phyloP scores from a whole-genome alignment of 75 land plant genomes.

The Pinus tabuliformis region DNA sequence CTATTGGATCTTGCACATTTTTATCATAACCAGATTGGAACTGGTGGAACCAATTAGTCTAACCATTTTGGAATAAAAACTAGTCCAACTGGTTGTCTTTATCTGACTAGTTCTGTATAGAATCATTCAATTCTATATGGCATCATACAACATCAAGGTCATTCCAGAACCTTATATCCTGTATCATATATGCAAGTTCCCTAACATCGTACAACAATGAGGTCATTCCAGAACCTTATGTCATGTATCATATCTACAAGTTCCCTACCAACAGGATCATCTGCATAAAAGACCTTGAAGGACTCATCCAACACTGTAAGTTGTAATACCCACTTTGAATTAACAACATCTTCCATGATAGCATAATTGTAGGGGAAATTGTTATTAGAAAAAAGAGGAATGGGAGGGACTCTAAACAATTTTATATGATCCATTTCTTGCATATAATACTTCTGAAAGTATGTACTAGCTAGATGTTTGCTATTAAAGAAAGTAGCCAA shows the following conservation, averaged over 20 bases:
- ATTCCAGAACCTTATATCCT: no score
- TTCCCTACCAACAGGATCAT: conserved; percentile 63
- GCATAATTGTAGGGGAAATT: conserved; percentile 19
- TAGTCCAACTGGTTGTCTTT: no score
- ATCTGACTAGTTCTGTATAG: no score
- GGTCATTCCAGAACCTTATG: conserved; percentile 67
- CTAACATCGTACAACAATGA: conserved; percentile 48
- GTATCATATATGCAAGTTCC: no score
- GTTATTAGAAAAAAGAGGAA: conserved; percentile 21
- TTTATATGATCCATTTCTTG: conserved; percentile 37
- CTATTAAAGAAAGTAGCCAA: conserved; percentile 51
- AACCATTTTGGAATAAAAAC: no score
- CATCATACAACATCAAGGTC: no score
- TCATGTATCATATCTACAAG: conserved; percentile 55
- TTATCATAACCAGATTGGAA: no score
- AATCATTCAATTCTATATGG: no score
- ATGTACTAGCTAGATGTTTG: conserved; percentile 31
- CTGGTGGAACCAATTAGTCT: no score
- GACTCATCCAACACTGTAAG: conserved; percentile 57
- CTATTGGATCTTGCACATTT: no score
- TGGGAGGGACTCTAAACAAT: background rate
- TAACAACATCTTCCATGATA: conserved; percentile 65
- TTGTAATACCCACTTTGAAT: conserved; percentile 46
- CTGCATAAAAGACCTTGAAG: conserved; percentile 32
- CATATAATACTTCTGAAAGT: conserved; percentile 45